Evolutionary conservation across 1,284 basidiomycete genomes (phyloP).

Genomic region (Stygiomarasmius scandens): DNA sequence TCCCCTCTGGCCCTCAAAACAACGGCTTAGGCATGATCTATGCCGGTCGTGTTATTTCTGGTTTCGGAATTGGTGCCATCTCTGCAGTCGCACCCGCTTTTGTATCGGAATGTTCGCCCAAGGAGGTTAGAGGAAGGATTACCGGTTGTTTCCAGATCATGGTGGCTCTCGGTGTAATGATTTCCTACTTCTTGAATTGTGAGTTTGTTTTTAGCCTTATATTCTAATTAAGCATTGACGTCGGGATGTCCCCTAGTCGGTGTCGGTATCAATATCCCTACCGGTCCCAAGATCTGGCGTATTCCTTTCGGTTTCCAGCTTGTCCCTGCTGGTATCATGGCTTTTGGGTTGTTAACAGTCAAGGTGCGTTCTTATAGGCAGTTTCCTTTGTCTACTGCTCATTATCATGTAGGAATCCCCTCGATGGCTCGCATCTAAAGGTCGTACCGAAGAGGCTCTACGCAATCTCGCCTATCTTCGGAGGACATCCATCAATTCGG

Average conservation of each 20-base stretch:
- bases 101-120: slow-evolving; percentile 69
- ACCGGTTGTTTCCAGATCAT: slow-evolving; percentile 72
- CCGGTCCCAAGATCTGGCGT: slow-evolving; percentile 61
- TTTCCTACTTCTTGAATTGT: slow-evolving; percentile 81
- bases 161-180: slow-evolving; percentile 55
- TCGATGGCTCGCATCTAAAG: slow-evolving; percentile 50
- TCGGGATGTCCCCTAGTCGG: slow-evolving; percentile 61
- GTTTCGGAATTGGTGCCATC: slow-evolving; percentile 59
- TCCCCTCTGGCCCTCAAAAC: slow-evolving; percentile 36
- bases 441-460: slow-evolving; percentile 41
- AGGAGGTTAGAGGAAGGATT: slow-evolving; percentile 60
- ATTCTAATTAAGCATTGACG: neutral
- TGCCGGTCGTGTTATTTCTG: slow-evolving; percentile 57
- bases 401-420: slow-evolving; percentile 51
- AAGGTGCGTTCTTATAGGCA: slow-evolving; percentile 30
- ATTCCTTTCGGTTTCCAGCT: slow-evolving; percentile 79
- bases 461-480: slow-evolving; percentile 51
- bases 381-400: slow-evolving; percentile 39
- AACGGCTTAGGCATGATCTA: slow-evolving; percentile 60
- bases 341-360: slow-evolving; percentile 70
- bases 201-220: slow-evolving; percentile 24
- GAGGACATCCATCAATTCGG: slow-evolving; percentile 42
- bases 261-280: slow-evolving; percentile 54
- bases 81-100: slow-evolving; percentile 62
- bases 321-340: slow-evolving; percentile 79